These are phyloP conservation scores for Paramyrothecium sp. DNA, from an alignment of 2,329 filamentous ascomycete species.

Conservation along the genomic window DNA sequence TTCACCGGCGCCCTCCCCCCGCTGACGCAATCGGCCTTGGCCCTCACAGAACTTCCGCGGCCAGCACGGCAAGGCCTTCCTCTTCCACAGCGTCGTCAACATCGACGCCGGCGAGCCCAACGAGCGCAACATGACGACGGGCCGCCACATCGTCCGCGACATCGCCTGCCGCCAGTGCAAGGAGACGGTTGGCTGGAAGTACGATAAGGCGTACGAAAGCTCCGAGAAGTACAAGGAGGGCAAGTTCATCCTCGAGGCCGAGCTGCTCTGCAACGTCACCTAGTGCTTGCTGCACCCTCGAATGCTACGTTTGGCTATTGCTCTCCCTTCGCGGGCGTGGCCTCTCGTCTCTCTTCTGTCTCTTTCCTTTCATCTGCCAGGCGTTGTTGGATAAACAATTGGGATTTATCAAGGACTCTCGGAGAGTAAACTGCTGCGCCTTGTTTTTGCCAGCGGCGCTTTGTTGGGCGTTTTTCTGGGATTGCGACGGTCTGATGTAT, in stretches of 20 bases:
- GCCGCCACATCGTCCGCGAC: constrained; percentile 89
- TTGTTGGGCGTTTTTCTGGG: neutral
- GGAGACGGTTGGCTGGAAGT: constrained; percentile 96
- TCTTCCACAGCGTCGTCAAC: constrained; percentile 95
- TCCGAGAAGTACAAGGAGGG: constrained; percentile 98
- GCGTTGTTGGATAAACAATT: neutral
- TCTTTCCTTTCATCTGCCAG: neutral
- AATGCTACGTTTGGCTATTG: neutral
- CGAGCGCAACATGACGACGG: constrained; percentile 98
- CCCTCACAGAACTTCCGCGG: constrained; percentile 84
- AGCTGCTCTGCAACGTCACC: constrained; percentile 79
- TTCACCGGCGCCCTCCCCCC: too few species aligned
- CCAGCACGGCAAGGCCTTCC: constrained; percentile 96
- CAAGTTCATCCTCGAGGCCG: constrained; percentile 94
- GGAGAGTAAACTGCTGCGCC: neutral
- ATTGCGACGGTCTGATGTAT: too few species aligned
- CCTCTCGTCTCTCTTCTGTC: neutral
- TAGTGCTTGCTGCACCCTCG: constrained; percentile 23
- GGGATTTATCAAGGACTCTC: neutral
- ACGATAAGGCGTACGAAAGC: constrained; percentile 92
- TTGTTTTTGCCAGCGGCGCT: neutral
- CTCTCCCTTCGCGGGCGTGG: neutral
- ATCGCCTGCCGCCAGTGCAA: constrained; percentile 90
- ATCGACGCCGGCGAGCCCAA: constrained; percentile 77
- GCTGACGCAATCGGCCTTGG: neutral